These are phyloP conservation scores for Ophiostoma fasciatum DNA, from an alignment of 2,329 filamentous ascomycete genomes.

Conservation along the genomic window DNA sequence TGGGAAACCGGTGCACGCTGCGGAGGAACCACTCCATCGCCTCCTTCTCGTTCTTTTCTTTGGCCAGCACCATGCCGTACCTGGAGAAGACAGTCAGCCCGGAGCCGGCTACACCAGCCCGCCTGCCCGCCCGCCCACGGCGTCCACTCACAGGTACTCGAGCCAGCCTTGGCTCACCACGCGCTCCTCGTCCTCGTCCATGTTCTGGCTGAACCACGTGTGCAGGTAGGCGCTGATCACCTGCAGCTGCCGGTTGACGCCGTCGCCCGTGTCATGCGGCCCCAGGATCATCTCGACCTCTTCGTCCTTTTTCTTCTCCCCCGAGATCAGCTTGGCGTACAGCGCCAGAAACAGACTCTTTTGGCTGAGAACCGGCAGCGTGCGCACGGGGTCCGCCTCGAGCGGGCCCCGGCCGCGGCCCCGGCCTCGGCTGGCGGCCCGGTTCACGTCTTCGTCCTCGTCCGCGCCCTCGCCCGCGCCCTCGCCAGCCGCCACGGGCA, in stretches of 20 bases:
- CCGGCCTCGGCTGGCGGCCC: too few relatives aligned
- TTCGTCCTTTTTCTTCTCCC: conserved; percentile 92
- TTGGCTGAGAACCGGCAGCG: conserved; percentile 55
- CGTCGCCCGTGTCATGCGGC: conserved; percentile 73
- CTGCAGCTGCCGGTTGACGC: conserved; percentile 71
- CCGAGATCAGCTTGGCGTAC: conserved; percentile 84
- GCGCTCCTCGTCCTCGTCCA: conserved; percentile 41
- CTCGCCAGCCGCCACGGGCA: too few relatives aligned
- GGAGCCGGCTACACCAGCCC: too few relatives aligned
- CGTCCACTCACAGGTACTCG: conserved; percentile 61
- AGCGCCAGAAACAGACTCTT: conserved; percentile 84
- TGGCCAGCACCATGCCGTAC: conserved; percentile 80
- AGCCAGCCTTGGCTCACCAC: conserved; percentile 75
- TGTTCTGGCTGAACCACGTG: conserved; percentile 61
- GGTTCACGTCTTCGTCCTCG: not conserved
- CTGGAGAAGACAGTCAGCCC: too few relatives aligned
- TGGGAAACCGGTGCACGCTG: conserved; percentile 79
- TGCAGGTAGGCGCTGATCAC: conserved; percentile 62
- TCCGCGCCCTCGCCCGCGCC: not conserved
- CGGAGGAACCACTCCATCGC: conserved; percentile 78
- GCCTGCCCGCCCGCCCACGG: too few relatives aligned
- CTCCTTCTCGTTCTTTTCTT: conserved; percentile 75
- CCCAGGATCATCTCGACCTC: conserved; percentile 96
- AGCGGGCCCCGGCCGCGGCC: not conserved
- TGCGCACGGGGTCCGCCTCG: conserved; percentile 11